Evolutionary conservation across 2,329 filamentous ascomycete species (phyloP), one percentile per base, ranked within the genome.

Genomic region (Alternaria arbusti): DNA sequence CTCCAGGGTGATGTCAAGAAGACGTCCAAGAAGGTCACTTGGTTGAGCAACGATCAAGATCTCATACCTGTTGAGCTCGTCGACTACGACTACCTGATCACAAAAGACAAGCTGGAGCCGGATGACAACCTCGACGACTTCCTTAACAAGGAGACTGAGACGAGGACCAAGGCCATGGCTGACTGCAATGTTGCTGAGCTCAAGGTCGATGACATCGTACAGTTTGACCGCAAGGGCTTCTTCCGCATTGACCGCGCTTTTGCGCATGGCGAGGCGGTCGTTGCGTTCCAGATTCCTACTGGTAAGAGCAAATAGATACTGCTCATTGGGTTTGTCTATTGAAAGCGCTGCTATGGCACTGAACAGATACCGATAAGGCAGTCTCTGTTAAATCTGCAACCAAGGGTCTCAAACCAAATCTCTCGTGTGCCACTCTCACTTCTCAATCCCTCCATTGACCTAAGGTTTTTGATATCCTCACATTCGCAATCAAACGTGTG

Each of bases 21-120:
- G 77, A 98, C 95, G 0, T 90, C 93, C 76, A 97, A 97, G 88
- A 98, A 98, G 86, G 89, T 98, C 40, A 97, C 94, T 1, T 98
- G 95, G 95, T 84, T 98, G 51, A 90, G 93, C 2, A 87, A 86
- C 1, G 88, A 92, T 70, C 91, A 95, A 82, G 87, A 91, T 62
- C 86, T 97, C 0, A 86, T 97, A 13, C 89, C 90, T 8, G 90
- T 96, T 22, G 92, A 97, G 81, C 86, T 97, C 11, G 95, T 94
- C 82, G 94, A 97, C 71, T 98, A 97, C 79, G 95, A 97, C 82
- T 95, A 96, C 82, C 87, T 98, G 52, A 91, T 98, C 77, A 96
- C 91, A 64, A 98, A 97, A 86, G 95, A 98, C 79, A 94, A 96
- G 78, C 86, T 98, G 26, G 92, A 94, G 79, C 91, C 96, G 7